Base-by-base conservation (phyloP, 257 asterid species). In the Petunia secreta region DNA sequence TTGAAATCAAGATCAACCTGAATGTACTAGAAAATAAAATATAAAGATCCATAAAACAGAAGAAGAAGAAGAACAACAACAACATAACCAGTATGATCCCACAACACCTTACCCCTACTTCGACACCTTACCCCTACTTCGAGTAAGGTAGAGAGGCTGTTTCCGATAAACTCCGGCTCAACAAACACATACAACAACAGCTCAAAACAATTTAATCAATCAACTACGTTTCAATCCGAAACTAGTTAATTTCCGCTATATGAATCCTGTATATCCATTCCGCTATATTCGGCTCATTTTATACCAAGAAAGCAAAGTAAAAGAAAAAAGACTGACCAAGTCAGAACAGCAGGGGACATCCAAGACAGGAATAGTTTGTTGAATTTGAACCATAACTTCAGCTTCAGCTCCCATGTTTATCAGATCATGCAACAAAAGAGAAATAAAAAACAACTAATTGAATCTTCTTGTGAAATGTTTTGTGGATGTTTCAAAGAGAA, bases 391-490 rank as follows among this genome's bases (percentile, higher is more conserved):
- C 62, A 87, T 86, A 40, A 93, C 87, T 87, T 88, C 91, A 54
- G 91, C 84, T 81, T 90, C 97, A 59, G 92, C 97, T 89, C 90
- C 92, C 94, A 90, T 91, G 76, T 52, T 76, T 43, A 64, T 10
- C 59, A 11, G 16, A 63, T 38, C 11, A 63, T 2, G 25, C 25
- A 37, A 63, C 9, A 44, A 41, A 41, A 10, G 10, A 43, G 0
- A 63, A 63, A 64, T 11, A 63, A 36, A 37, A 63, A 50, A 50
- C 55, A 50, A 63, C 46, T 11, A 63, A 37, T 37, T 37, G 25
- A 15, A 64, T 64, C 9, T 39, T 64, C 39, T 38, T 5, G 50
- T 64, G 10, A 2, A 13, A 13, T 25, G 25, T 25, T 25, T 25
- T 25, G 25, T 25, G 25, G 25, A 25, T 25, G 0, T 25, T 25